Percentiles rank a stretch among this genome's conserved stretches.
Evolutionary conservation across 441 rosid genomes (phyloP).

Genomic region (Omphalea diandra): DNA sequence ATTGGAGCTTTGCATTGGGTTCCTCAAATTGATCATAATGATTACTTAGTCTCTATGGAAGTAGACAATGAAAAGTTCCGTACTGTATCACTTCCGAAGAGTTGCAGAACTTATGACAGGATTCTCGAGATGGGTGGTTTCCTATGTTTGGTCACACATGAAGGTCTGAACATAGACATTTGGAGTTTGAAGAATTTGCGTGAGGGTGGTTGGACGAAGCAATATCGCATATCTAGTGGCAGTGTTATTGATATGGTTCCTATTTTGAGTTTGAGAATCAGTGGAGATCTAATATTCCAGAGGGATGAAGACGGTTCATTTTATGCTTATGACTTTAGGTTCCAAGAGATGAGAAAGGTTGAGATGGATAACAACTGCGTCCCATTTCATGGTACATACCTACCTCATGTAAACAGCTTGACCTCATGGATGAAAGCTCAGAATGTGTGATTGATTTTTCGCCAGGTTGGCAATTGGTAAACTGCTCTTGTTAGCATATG

Average conservation of each 20-base stretch:
- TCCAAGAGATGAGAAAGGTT: slow-evolving; percentile 32
- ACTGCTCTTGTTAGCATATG: neutral
- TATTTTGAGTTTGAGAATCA: slow-evolving; percentile 27
- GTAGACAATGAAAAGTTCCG: slow-evolving; percentile 38
- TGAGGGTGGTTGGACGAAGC: slow-evolving; percentile 33
- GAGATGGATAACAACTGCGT: slow-evolving; percentile 23
- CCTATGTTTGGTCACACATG: slow-evolving; percentile 37
- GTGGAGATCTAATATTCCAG: slow-evolving; percentile 40
- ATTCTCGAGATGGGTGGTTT: slow-evolving; percentile 40
- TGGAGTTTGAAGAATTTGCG: slow-evolving; percentile 39
- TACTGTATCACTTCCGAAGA: slow-evolving; percentile 35
- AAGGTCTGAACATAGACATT: slow-evolving; percentile 36
- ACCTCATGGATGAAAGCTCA: slow-evolving; percentile 31
- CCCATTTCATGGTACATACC: neutral
- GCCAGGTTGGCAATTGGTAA: neutral
- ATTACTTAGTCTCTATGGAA: slow-evolving; percentile 43
- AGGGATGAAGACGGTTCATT: slow-evolving; percentile 41
- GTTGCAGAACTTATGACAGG: slow-evolving; percentile 32
- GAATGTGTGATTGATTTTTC: slow-evolving; percentile 16
- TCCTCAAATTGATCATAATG: slow-evolving; percentile 33
- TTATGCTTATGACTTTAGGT: slow-evolving; percentile 30
- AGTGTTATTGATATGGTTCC: slow-evolving; percentile 43
- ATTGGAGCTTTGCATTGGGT: slow-evolving; percentile 50
- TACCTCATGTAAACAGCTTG: slow-evolving; percentile 51
- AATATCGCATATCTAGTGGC: slow-evolving; percentile 31